Percentiles rank a stretch among this genome's conserved stretches.
Conservation (phyloP, 768 basidiomycete genomes). For the Lactarius psammicola region DNA sequence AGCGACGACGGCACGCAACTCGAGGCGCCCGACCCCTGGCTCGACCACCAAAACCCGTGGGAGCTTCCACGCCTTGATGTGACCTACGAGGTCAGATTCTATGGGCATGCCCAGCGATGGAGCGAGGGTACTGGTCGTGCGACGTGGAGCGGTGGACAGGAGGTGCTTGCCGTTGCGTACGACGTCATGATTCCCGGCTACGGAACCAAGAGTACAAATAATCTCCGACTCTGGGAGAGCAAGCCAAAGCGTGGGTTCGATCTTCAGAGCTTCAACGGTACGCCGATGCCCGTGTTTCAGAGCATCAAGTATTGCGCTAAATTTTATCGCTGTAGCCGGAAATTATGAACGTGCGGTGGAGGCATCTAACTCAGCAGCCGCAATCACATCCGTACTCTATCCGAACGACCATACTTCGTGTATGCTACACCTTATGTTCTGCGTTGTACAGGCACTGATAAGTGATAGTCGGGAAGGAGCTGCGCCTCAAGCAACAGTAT, state of each 20-base stretch:
- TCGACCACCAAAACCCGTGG: conserved; percentile 86
- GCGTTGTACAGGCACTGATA: background rate
- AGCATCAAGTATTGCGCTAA: background rate
- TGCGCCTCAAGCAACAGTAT: conserved; percentile 95
- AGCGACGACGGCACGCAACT: conserved; percentile 74
- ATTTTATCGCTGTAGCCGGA: conserved; percentile 55
- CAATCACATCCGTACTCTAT: conserved; percentile 93
- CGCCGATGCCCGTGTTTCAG: conserved; percentile 7
- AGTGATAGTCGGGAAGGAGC: conserved; percentile 72
- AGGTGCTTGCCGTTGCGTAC: conserved; percentile 90
- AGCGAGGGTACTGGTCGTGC: conserved; percentile 52
- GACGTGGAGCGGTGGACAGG: conserved; percentile 85
- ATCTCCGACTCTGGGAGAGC: conserved; percentile 81
- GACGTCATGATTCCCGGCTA: conserved; percentile 94
- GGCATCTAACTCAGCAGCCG: conserved; percentile 84
- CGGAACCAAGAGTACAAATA: conserved; percentile 83
- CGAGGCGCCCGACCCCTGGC: conserved; percentile 92
- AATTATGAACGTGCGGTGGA: conserved; percentile 91
- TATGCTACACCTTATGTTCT: conserved; percentile 16
- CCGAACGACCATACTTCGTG: conserved; percentile 85
- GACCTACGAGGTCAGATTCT: conserved; percentile 82
- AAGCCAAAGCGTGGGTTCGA: conserved; percentile 91
- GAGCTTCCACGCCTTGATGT: conserved; percentile 87
- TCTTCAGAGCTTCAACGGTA: conserved; percentile 92
- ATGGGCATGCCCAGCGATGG: conserved; percentile 74